A percentile compares a stretch with the other conserved stretches of the same genome.
phyloP scores from a whole-genome alignment of 495 filamentous ascomycete species.

The Penicillium roqueforti region DNA sequence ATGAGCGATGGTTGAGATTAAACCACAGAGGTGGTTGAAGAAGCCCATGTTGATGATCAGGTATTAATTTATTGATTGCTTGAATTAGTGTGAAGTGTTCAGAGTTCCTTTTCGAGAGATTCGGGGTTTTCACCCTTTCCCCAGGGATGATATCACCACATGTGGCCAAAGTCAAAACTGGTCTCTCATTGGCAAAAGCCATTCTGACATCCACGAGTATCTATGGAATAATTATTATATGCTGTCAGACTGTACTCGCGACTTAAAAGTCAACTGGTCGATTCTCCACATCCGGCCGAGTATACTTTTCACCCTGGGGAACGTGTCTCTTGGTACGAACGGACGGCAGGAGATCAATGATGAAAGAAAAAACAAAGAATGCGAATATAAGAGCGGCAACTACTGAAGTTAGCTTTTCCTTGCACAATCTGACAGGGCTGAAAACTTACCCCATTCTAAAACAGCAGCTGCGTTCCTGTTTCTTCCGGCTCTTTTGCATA shows the following conservation, averaged over 20 bases:
- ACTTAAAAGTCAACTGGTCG: conserved; percentile 1
- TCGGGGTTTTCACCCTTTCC: neutral
- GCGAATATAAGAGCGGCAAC: conserved; percentile 75
- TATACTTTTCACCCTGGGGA: conserved; percentile 23
- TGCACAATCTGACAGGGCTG: neutral
- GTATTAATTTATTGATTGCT: neutral
- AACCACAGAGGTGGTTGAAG: neutral
- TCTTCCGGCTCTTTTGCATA: conserved; percentile 15
- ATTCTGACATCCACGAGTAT: neutral
- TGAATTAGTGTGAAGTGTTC: neutral
- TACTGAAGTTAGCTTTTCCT: conserved; percentile 14
- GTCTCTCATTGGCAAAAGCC: neutral
- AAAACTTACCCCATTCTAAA: conserved; percentile 55
- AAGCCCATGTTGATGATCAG: neutral
- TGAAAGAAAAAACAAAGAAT: conserved; percentile 74
- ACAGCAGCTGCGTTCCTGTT: conserved; percentile 47
- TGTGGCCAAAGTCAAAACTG: neutral
- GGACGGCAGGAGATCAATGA: conserved; percentile 73
- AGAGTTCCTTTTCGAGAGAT: neutral
- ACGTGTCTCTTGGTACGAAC: conserved; percentile 48
- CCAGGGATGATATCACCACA: conserved; percentile 8
- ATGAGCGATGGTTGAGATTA: conserved; percentile 8
- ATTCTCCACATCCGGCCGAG: neutral
- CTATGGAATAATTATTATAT: too few relatives aligned
- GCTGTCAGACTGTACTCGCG: neutral